phyloP scores from a whole-genome alignment of 371 early-diverging fungal genomes.

The Gilbertella persicaria region DNA sequence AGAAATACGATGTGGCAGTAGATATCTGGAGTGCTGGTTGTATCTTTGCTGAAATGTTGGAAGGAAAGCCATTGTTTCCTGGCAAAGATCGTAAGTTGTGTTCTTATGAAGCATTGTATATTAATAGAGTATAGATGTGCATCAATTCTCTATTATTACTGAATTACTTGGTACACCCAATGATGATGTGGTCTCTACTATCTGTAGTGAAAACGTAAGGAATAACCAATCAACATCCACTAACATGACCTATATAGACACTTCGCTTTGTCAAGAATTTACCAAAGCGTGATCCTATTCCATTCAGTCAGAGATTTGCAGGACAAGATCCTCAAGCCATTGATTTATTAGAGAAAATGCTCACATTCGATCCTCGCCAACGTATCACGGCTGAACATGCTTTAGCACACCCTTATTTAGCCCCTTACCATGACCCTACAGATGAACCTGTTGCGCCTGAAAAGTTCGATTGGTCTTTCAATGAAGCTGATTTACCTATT shows the following conservation, averaged over 20 bases:
- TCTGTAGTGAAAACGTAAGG: constrained; percentile 87
- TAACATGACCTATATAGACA: constrained; percentile 56
- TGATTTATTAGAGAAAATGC: constrained; percentile 87
- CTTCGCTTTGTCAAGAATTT: constrained; percentile 89
- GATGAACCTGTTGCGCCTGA: constrained; percentile 87
- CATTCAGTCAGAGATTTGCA: constrained; percentile 67
- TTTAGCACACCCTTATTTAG: constrained; percentile 83
- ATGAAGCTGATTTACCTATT: constrained; percentile 84
- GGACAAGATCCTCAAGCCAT: constrained; percentile 69
- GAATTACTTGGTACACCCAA: constrained; percentile 93
- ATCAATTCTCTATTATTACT: constrained; percentile 94
- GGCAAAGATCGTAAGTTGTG: constrained; percentile 85
- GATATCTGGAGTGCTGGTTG: constrained; percentile 99
- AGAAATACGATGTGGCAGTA: constrained; percentile 95
- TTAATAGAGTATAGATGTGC: constrained; percentile 59
- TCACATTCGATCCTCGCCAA: constrained; percentile 91
- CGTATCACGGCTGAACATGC: constrained; percentile 91
- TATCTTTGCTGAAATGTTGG: constrained; percentile 97
- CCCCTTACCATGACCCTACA: constrained; percentile 92
- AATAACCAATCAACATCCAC: background rate
- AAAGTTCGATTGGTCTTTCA: constrained; percentile 95
- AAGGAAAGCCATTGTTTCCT: constrained; percentile 95
- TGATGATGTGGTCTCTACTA: constrained; percentile 90
- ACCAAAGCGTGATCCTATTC: constrained; percentile 77
- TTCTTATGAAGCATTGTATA: background rate